Evolutionary conservation across 768 basidiomycete species (phyloP).

Genomic region (Termitomyces sp.): DNA sequence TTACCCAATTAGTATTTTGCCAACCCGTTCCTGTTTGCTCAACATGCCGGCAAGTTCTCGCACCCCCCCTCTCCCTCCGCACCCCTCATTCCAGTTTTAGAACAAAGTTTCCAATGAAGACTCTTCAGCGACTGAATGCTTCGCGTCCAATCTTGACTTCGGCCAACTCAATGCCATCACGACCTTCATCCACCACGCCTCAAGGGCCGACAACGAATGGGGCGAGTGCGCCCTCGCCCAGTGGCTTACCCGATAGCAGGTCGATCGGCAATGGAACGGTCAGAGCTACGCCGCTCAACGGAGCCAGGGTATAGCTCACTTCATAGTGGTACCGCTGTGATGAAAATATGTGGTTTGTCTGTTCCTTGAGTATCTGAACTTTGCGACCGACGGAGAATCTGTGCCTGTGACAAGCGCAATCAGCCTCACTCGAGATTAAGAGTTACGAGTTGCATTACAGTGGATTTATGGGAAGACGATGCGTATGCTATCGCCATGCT

Average conservation of each 20-base stretch:
- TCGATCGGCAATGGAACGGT: constrained; percentile 13
- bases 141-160: constrained; percentile 31
- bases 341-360: constrained; percentile 41
- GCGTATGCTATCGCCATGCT: constrained; percentile 79
- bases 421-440: neutral
- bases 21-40: constrained; percentile 90
- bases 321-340: constrained; percentile 46
- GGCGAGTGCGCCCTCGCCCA: neutral
- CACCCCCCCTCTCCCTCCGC: neutral
- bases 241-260: constrained; percentile 13
- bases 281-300: constrained; percentile 10
- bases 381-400: constrained; percentile 36
- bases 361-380: constrained; percentile 8
- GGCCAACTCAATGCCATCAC: constrained; percentile 18
- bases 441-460: constrained; percentile 33
- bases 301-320: constrained; percentile 4
- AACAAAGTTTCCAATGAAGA: constrained; percentile 94
- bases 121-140: constrained; percentile 75
- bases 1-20: constrained; percentile 71
- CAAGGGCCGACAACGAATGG: constrained; percentile 20
- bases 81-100: constrained; percentile 30
- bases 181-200: constrained; percentile 27
- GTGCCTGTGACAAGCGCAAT: constrained; percentile 21
- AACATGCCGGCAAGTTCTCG: constrained; percentile 73
- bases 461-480: constrained; percentile 48